These are phyloP conservation scores for Phytopythium kandeliae DNA, from an alignment of 352 stramenopile species.

Conservation along the genomic window DNA sequence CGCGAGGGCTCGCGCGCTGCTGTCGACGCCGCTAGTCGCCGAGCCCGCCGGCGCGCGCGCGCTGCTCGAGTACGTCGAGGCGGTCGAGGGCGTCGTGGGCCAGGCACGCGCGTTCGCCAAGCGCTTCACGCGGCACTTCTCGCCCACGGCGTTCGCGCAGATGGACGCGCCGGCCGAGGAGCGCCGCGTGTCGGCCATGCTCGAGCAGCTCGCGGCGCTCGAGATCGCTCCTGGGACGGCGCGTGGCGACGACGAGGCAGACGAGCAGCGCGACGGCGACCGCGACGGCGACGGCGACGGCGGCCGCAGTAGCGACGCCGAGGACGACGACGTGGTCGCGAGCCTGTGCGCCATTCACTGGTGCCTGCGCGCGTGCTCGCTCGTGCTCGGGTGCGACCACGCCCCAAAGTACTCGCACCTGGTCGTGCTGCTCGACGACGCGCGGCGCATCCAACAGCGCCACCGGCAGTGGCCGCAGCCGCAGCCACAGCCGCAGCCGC, in stretches of 20 bases:
- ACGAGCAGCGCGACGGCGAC: constrained; percentile 28
- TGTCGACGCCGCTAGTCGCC: constrained; percentile 49
- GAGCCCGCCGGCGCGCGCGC: constrained; percentile 42
- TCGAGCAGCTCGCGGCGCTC: constrained; percentile 51
- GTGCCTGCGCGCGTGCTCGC: constrained; percentile 63
- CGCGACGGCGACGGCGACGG: constrained; percentile 35
- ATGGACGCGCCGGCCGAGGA: constrained; percentile 21
- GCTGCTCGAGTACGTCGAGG: constrained; percentile 46
- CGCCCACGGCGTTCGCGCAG: constrained; percentile 33
- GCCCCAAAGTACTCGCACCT: constrained; percentile 67
- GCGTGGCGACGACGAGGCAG: constrained; percentile 12
- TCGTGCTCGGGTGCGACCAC: constrained; percentile 42
- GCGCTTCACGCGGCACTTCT: constrained; percentile 47
- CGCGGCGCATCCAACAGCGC: constrained; percentile 6
- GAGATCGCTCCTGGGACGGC: constrained; percentile 43
- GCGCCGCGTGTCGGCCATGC: constrained; percentile 28
- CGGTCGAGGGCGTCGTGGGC: constrained; percentile 31
- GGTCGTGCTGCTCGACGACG: constrained; percentile 56
- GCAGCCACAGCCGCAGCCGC: too few relatives aligned
- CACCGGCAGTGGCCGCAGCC: background rate
- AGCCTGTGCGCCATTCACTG: constrained; percentile 69
- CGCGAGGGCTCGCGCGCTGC: constrained; percentile 40
- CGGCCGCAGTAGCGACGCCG: constrained; percentile 23
- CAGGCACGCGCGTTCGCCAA: constrained; percentile 29
- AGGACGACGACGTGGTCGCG: constrained; percentile 35